These are phyloP conservation scores for Gracilaria caudata DNA, from an alignment of 23 red algal species.

Conservation along the genomic window DNA sequence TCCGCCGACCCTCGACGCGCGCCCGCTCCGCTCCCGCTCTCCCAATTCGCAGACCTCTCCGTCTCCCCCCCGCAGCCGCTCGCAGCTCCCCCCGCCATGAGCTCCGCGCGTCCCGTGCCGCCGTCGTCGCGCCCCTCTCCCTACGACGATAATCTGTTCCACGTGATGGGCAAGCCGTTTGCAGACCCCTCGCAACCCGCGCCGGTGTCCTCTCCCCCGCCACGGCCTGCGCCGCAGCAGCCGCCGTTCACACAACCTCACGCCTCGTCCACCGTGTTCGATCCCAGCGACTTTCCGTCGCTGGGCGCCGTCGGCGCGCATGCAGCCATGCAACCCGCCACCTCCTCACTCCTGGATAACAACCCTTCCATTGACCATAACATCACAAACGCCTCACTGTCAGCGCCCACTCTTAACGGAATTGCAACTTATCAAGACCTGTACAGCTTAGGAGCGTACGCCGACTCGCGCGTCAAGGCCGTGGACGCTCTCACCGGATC, in stretches of 20 bases:
- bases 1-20: constrained; percentile 24
- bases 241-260: constrained; percentile 15
- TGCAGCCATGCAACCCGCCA: constrained; percentile 18
- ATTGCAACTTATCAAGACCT: constrained; percentile 54
- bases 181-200: constrained; percentile 27
- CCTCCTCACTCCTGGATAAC: constrained; percentile 33
- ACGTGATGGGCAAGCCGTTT: constrained; percentile 46
- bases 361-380: constrained; percentile 43
- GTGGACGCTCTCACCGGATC: constrained; percentile 58
- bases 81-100: constrained; percentile 12
- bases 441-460: constrained; percentile 52
- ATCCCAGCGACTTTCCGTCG: constrained; percentile 66
- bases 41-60: constrained; percentile 1
- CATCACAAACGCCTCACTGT: constrained; percentile 31
- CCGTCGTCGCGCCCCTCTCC: constrained; percentile 30
- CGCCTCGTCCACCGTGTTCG: constrained; percentile 42
- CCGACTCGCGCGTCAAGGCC: constrained; percentile 58
- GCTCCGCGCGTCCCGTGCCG: constrained; percentile 8
- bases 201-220: constrained; percentile 19
- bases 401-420: constrained; percentile 38
- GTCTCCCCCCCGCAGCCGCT: not conserved
- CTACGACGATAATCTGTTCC: constrained; percentile 56
- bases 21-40: constrained; percentile 25
- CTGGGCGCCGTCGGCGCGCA: constrained; percentile 19
- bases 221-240: not conserved